Evolutionary conservation across 768 basidiomycete genomes (phyloP), one percentile per base, ranked within the genome.

Genomic region (Tylopilus sp.): DNA sequence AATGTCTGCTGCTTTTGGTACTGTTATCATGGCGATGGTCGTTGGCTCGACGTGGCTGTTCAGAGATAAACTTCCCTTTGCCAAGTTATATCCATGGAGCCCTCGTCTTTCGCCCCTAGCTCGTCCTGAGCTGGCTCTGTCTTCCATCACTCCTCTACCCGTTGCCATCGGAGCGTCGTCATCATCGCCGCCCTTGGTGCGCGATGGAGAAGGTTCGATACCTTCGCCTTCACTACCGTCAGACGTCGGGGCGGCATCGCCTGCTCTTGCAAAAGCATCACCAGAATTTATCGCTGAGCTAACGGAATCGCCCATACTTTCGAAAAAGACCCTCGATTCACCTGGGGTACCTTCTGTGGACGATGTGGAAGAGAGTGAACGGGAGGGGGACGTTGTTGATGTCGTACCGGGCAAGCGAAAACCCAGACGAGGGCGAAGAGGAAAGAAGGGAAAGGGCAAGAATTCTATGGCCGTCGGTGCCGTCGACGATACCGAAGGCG

Each of bases 281-380:
- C 25, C 26, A 2, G 51, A 44, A 17, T 48, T 47, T 39, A 40
- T 45, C 3, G 40, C 43, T 28, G 52, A 52, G 3, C 25, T 53
- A 36, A 40, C 47, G 7, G 57, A 57, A 30, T 46, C 54, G 17
- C 46, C 46, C 3, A 36, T 25, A 18, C 2, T 43, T n/a, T 41
- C 38, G 18, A 59, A 51, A 11, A 42, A 25, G 30, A 35, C 31
- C 3, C 22, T 20, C 23, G 67, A 69, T 12, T 26, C 47, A 12
- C 48, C 52, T 22, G 41, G 35, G 10, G 7, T 26, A 23, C 39
- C 31, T 22, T 42, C 50, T 2, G 63, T 53, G 39, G 72, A 61
- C 36, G 82, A 76, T 44, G 74, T 67, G 2, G 85, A 82, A n/a
- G 84, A 81, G 11, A 80, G 80, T 33, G 82, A 82, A 50, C 82